These are phyloP conservation scores for Rhynchosporium agropyri DNA, from an alignment of 2,329 filamentous ascomycete genomes.

Conservation along the genomic window DNA sequence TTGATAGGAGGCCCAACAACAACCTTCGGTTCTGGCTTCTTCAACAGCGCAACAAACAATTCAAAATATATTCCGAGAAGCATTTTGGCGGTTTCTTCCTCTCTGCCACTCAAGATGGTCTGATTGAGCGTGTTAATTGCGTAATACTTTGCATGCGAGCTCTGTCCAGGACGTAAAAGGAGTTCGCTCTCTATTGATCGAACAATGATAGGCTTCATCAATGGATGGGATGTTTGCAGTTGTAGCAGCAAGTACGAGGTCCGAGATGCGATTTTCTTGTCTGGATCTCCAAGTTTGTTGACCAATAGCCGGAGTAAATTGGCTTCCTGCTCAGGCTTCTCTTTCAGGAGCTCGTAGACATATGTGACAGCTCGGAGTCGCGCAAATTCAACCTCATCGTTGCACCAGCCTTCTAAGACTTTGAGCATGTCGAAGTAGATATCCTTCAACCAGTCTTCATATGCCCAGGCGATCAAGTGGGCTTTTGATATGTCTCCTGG, in stretches of 20 bases:
- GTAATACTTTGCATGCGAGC: constrained; percentile 88
- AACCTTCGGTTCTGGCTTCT: constrained; percentile 51
- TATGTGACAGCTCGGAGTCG: constrained; percentile 86
- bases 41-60: constrained; percentile 81
- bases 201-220: constrained; percentile 91
- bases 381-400: constrained; percentile 93
- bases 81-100: constrained; percentile 77
- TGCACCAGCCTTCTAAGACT: constrained; percentile 88
- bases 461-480: constrained; percentile 86
- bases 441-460: constrained; percentile 93
- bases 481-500: constrained; percentile 73
- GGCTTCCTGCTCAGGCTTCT: constrained; percentile 96
- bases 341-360: constrained; percentile 86
- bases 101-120: constrained; percentile 84
- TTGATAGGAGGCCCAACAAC: constrained; percentile 49
- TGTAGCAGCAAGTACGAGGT: constrained; percentile 94
- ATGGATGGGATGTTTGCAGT: constrained; percentile 81
- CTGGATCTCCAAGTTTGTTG: constrained; percentile 94
- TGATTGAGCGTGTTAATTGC: constrained; percentile 97
- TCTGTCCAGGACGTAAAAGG: constrained; percentile 84
- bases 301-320: constrained; percentile 89
- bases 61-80: constrained; percentile 91
- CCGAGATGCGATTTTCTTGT: constrained; percentile 92
- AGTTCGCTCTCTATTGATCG: constrained; percentile 84
- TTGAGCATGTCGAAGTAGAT: constrained; percentile 93